Evolutionary conservation across 1,139 yeast species (phyloP).

Genomic region (Zygosaccharomyces sapae): DNA sequence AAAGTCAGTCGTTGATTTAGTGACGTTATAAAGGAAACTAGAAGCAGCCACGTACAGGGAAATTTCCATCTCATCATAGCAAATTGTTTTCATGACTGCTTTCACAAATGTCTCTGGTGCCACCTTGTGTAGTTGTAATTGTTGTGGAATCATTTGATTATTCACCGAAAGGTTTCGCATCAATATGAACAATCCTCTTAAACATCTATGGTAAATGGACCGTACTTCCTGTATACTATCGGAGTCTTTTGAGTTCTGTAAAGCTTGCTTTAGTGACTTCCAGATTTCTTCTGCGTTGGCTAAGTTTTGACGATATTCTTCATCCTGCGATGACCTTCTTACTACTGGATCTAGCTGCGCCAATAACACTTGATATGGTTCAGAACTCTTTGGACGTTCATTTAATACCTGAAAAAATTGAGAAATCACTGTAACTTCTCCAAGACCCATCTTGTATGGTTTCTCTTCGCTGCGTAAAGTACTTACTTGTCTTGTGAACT

Average conservation of each 20-base stretch:
- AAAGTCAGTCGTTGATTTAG: slow-evolving; percentile 13
- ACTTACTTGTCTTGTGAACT: background rate
- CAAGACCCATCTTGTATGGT: background rate
- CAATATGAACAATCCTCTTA: slow-evolving; percentile 38
- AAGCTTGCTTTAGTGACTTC: slow-evolving; percentile 15
- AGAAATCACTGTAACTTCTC: slow-evolving; percentile 1
- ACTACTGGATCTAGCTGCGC: slow-evolving; percentile 25
- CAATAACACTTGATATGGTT: slow-evolving; percentile 15
- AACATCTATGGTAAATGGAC: slow-evolving; percentile 18
- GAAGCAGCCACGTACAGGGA: slow-evolving; percentile 21
- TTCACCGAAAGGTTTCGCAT: slow-evolving; percentile 39
- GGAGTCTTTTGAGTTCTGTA: slow-evolving; percentile 10
- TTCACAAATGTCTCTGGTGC: slow-evolving; percentile 10
- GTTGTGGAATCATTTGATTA: slow-evolving; percentile 29
- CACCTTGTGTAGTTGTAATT: slow-evolving; percentile 13
- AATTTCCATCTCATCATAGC: slow-evolving; percentile 14
- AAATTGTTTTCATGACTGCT: slow-evolving; percentile 21
- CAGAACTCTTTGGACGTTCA: slow-evolving; percentile 3
- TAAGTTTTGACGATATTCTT: slow-evolving; percentile 22
- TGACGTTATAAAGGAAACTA: slow-evolving; percentile 29
- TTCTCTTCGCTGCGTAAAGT: background rate
- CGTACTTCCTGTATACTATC: slow-evolving; percentile 10
- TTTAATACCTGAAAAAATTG: slow-evolving; percentile 1
- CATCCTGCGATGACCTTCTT: slow-evolving; percentile 25
- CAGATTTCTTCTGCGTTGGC: slow-evolving; percentile 23